Base-by-base conservation (phyloP, 495 filamentous ascomycete genomes). In the Tuber aestivum region DNA sequence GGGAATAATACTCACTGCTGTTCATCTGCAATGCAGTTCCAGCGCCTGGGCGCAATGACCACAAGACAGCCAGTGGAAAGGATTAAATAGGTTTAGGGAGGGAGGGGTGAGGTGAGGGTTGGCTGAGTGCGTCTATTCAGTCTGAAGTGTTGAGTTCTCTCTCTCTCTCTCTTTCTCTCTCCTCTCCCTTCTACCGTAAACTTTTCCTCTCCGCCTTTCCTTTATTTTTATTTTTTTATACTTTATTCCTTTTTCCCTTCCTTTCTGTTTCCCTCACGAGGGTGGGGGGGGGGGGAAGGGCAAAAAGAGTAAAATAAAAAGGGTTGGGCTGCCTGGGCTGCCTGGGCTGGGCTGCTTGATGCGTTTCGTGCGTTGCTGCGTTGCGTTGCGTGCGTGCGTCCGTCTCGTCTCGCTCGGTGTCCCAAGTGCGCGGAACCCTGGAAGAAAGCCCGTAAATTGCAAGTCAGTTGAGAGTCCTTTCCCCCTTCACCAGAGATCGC, bases 21-120 rank as follows among this genome's bases (percentile, higher is more conserved):
- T 74, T 83, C 81, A 83, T 83, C 74, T 82, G 80, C 76, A 76
- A 76, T 76, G 78, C 77, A 82, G 75, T 75, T 82, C 72, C 81
- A 73, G 81, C 81, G 81, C 81, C 79, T 78, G 81, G 77, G 81
- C 81, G 81, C 81, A 75, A 78, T 75, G 81, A 78, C 81, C 81
- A 83, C 78, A 83, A 82, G 80, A 78, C 72, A 83, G 81, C 81
- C 81, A 83, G 81, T 82, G 81, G 81, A 79, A 82, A 77, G 80
- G 73, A 74, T 81, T 79, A 79, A 79, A 79, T 79, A 72, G 77
- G 76, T 75, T 73, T 79, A 79, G 70, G 79, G 72, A 78, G 75
- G 78, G 73, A 65, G 42, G 48, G 48, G n/a, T n/a, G 45, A 35
- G 41, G 73, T 41, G 79, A 81, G 72, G 76, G 80, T 81, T 80